Conservation (phyloP, 495 filamentous ascomycete species). For the Aspergillus egyptiacus region DNA sequence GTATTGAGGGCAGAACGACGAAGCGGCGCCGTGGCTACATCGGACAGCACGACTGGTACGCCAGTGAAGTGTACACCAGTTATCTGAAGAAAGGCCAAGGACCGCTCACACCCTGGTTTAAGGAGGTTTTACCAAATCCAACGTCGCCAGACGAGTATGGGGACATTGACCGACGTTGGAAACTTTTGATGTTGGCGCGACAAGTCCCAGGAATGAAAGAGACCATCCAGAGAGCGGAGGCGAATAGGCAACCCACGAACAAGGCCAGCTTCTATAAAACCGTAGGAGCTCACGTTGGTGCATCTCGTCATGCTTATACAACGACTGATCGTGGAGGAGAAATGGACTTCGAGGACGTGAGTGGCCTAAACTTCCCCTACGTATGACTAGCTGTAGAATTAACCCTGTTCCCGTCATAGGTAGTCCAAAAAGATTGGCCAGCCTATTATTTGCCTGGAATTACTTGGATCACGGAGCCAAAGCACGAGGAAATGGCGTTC, state of each 20-base stretch:
- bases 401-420: neutral
- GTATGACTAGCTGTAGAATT: neutral
- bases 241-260: neutral
- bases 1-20: neutral
- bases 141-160: neutral
- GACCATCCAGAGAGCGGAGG: neutral
- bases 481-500: constrained; percentile 20
- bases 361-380: neutral
- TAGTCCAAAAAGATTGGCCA: constrained; percentile 2
- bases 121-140: neutral
- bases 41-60: neutral
- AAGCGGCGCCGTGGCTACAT: neutral
- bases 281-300: neutral
- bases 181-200: constrained; percentile 9
- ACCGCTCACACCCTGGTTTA: neutral
- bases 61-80: neutral
- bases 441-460: constrained; percentile 12
- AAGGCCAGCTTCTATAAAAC: neutral
- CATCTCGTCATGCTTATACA: neutral
- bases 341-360: neutral
- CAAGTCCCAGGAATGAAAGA: constrained; percentile 8
- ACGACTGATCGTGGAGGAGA: neutral
- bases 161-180: constrained; percentile 16
- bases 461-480: constrained; percentile 17
- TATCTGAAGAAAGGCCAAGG: neutral